A percentile compares a stretch with the other conserved stretches of the same genome.
phyloP scores from a whole-genome alignment of 2,329 filamentous ascomycete species.

The Fonsecaea erecta region DNA sequence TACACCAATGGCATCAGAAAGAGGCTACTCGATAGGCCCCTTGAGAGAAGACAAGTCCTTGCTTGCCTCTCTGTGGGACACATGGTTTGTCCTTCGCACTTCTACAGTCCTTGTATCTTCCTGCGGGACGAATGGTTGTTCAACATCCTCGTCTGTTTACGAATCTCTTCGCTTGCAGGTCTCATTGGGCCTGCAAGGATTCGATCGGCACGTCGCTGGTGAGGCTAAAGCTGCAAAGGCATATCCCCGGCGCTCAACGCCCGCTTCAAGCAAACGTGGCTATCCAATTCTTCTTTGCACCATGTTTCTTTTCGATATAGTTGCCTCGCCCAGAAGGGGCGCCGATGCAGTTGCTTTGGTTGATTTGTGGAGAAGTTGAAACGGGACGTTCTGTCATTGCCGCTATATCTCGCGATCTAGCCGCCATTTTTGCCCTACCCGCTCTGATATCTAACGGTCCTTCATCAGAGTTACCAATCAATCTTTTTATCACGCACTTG shows the following conservation, averaged over 20 bases:
- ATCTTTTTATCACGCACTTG: neutral
- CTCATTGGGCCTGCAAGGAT: neutral
- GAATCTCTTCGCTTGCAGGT: neutral
- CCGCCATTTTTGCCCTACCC: conserved; percentile 8
- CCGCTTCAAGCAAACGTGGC: conserved; percentile 7
- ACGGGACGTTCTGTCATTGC: neutral
- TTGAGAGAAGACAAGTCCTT: neutral
- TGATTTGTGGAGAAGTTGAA: neutral
- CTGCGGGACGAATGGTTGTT: conserved; percentile 1
- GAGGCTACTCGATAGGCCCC: neutral
- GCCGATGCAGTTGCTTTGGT: neutral
- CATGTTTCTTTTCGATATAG: neutral
- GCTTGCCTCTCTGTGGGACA: neutral
- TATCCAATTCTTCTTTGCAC: neutral
- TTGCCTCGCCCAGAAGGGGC: neutral
- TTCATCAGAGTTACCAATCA: conserved; percentile 12
- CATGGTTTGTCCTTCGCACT: neutral
- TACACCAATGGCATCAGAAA: neutral
- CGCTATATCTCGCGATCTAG: neutral
- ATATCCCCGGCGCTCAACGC: neutral
- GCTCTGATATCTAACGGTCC: conserved; percentile 5
- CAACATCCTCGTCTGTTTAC: neutral
- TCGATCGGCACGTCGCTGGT: neutral
- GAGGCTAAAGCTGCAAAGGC: neutral
- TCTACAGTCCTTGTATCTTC: neutral